Conservation (phyloP, 768 basidiomycete species). For the Leucosporidium creatinivorum region DNA sequence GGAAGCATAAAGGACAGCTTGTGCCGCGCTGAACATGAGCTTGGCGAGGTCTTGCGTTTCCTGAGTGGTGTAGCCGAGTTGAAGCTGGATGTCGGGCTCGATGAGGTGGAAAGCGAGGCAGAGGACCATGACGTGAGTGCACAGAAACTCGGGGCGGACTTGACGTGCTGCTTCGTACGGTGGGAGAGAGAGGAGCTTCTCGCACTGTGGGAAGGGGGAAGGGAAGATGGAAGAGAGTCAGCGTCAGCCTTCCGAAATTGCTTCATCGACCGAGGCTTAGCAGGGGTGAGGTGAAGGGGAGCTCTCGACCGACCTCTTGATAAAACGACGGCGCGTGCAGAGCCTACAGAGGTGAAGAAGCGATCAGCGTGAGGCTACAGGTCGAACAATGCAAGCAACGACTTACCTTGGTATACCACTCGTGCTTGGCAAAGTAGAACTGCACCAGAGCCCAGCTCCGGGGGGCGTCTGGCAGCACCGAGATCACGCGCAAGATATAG, state of each 20-base stretch:
- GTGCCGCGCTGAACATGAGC: constrained; percentile 12
- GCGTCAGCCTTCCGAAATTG: constrained; percentile 6
- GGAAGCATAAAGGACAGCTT: constrained; percentile 8
- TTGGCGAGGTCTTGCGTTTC: constrained; percentile 1
- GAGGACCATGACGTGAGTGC: constrained; percentile 18
- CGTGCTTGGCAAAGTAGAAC: constrained; percentile 17
- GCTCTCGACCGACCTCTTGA: too few relatives aligned
- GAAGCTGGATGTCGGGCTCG: background rate
- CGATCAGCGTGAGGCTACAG: too few relatives aligned
- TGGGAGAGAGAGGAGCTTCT: background rate
- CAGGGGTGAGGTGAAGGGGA: too few relatives aligned
- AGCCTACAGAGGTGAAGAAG: background rate
- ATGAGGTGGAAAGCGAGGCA: constrained; percentile 20
- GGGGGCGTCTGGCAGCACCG: background rate
- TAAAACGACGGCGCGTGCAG: background rate
- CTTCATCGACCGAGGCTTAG: too few relatives aligned
- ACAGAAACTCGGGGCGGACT: constrained; percentile 13
- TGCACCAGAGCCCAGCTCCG: constrained; percentile 9
- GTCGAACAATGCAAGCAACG: too few relatives aligned
- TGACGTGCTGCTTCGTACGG: background rate
- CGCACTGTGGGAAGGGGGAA: background rate
- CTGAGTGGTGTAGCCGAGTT: constrained; percentile 5
- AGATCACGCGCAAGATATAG: too few relatives aligned
- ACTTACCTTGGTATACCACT: constrained; percentile 12
- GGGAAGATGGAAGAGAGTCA: background rate